These are phyloP conservation scores for Mycena pura DNA, from an alignment of 768 basidiomycete genomes.

Conservation along the genomic window DNA sequence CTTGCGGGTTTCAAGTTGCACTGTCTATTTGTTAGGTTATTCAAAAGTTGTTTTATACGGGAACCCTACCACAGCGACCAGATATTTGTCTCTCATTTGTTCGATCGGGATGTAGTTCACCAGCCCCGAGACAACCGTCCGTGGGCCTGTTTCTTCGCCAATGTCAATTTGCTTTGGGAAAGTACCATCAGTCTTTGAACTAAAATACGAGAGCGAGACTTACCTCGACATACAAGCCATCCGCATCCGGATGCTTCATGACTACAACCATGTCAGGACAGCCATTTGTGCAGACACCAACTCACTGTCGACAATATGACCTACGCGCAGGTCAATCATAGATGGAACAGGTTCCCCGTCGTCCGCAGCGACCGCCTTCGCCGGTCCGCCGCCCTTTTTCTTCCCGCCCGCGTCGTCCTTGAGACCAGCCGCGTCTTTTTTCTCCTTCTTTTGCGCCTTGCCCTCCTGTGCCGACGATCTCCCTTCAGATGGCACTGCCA, in stretches of 20 bases:
- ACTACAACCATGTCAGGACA: constrained; percentile 54
- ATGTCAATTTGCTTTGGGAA: constrained; percentile 86
- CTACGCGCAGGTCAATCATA: constrained; percentile 97
- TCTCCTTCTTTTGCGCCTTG: constrained; percentile 57
- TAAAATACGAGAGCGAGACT: constrained; percentile 16
- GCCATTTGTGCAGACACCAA: background rate
- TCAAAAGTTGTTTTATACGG: background rate
- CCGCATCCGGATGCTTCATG: constrained; percentile 95
- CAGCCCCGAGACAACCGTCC: constrained; percentile 96
- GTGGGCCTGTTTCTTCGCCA: constrained; percentile 92
- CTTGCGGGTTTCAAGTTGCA: constrained; percentile 95
- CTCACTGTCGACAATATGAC: constrained; percentile 89
- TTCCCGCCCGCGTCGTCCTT: constrained; percentile 44
- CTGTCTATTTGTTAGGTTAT: constrained; percentile 40
- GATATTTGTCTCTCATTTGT: constrained; percentile 82
- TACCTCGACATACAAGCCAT: constrained; percentile 95
- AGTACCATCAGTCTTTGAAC: background rate
- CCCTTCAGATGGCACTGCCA: constrained; percentile 31
- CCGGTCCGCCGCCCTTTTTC: constrained; percentile 47
- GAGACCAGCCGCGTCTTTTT: constrained; percentile 51
- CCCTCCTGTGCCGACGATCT: constrained; percentile 24
- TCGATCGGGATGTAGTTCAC: constrained; percentile 98
- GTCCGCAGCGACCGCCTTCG: constrained; percentile 56
- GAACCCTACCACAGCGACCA: constrained; percentile 78
- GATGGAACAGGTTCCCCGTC: constrained; percentile 91